These are phyloP conservation scores for Phialophora verrucosa DNA, from an alignment of 2,329 filamentous ascomycete species.

Conservation along the genomic window DNA sequence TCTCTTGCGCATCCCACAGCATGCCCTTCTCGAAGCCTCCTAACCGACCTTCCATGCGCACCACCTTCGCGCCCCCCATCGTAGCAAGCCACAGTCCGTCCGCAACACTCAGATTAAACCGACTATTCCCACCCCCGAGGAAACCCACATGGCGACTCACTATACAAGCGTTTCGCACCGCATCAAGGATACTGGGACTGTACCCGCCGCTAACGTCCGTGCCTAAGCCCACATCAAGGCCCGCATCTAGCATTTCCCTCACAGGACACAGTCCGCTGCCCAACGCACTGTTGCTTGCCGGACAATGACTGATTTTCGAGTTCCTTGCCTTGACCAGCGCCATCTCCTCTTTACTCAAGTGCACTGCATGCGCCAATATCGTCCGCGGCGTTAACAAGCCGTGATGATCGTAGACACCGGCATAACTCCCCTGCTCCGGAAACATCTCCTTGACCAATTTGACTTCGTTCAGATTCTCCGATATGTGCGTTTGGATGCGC, in stretches of 20 bases:
- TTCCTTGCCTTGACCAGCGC: conserved; percentile 65
- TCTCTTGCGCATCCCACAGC: conserved; percentile 88
- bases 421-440: conserved; percentile 68
- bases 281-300: conserved; percentile 81
- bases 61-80: conserved; percentile 79
- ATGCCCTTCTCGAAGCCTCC: conserved; percentile 85
- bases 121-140: conserved; percentile 41
- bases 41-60: conserved; percentile 73
- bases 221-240: conserved; percentile 80
- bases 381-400: conserved; percentile 74
- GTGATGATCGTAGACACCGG: conserved; percentile 76
- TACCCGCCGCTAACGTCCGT: conserved; percentile 93
- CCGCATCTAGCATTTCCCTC: conserved; percentile 72
- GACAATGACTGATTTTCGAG: conserved; percentile 81
- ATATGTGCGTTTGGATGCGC: conserved; percentile 82
- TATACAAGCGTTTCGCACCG: conserved; percentile 79
- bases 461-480: conserved; percentile 79
- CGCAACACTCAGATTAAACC: conserved; percentile 61
- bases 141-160: conserved; percentile 75
- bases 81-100: conserved; percentile 89
- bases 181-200: conserved; percentile 77
- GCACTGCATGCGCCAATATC: conserved; percentile 84
- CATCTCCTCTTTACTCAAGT: conserved; percentile 72
- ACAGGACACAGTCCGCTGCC: conserved; percentile 80
- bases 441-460: conserved; percentile 73